phyloP scores from a whole-genome alignment of 2,329 filamentous ascomycete species.

The Nigrospora osmanthi region DNA sequence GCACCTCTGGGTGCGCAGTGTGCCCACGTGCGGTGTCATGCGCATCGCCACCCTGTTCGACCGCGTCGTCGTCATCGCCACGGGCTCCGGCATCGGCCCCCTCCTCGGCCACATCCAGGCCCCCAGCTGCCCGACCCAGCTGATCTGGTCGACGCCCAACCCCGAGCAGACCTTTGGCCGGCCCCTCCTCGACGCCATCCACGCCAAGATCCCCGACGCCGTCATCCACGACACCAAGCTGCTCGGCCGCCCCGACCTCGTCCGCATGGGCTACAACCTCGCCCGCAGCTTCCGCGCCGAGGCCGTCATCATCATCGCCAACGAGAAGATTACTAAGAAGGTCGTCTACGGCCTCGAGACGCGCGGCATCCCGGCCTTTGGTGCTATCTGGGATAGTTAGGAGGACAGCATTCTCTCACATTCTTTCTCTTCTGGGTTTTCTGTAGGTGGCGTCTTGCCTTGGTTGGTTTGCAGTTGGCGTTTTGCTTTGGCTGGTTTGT shows the following conservation, averaged over 20 bases:
- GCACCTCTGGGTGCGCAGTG: slow-evolving; percentile 59
- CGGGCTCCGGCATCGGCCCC: slow-evolving; percentile 67
- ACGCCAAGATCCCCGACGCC: slow-evolving; percentile 49
- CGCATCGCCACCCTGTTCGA: slow-evolving; percentile 60
- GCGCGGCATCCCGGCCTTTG: slow-evolving; percentile 59
- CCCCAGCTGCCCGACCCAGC: slow-evolving; percentile 38
- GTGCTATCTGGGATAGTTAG: slow-evolving; percentile 65
- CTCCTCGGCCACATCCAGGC: slow-evolving; percentile 53
- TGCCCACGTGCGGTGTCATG: slow-evolving; percentile 60
- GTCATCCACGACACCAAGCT: slow-evolving; percentile 59
- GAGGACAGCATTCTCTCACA: too few relatives aligned
- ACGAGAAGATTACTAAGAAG: slow-evolving; percentile 58
- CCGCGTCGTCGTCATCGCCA: slow-evolving; percentile 59
- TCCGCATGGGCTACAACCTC: slow-evolving; percentile 41
- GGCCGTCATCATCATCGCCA: slow-evolving; percentile 68
- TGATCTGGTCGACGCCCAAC: slow-evolving; percentile 61
- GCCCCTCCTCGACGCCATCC: slow-evolving; percentile 47
- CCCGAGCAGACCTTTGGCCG: slow-evolving; percentile 57
- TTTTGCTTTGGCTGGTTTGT: too few relatives aligned
- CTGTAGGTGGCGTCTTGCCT: too few relatives aligned
- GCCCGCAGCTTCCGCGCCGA: slow-evolving; percentile 50
- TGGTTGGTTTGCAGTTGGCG: too few relatives aligned
- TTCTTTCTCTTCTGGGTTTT: too few relatives aligned
- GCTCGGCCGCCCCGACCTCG: slow-evolving; percentile 51
- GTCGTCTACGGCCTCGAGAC: slow-evolving; percentile 63